A percentile compares a stretch with the other conserved stretches of the same genome.
Evolutionary conservation across 495 filamentous ascomycete genomes (phyloP).

Genomic region (Acidiella bohemica): DNA sequence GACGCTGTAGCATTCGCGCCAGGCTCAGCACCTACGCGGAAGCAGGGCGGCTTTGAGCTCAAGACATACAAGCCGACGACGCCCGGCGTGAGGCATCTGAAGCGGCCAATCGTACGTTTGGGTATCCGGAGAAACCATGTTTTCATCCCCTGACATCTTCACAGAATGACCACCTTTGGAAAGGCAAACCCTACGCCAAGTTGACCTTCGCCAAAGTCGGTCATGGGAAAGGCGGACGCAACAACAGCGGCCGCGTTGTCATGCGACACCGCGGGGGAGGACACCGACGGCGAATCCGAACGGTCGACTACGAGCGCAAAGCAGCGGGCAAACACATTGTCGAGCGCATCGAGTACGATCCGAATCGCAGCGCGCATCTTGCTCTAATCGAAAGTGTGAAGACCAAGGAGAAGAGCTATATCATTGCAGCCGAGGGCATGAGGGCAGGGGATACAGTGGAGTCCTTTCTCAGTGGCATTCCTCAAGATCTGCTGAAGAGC

Average conservation of each 20-base stretch:
- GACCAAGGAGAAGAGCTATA: conserved; percentile 63
- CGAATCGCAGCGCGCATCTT: conserved; percentile 84
- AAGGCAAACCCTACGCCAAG: conserved; percentile 67
- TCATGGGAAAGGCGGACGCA: conserved; percentile 81
- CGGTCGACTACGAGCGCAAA: conserved; percentile 69
- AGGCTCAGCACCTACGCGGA: conserved; percentile 19
- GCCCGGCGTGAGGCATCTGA: conserved; percentile 83
- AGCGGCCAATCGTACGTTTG: conserved; percentile 71
- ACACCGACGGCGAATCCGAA: conserved; percentile 78
- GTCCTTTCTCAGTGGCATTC: conserved; percentile 81
- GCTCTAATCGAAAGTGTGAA: conserved; percentile 64
- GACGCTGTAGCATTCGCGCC: conserved; percentile 24
- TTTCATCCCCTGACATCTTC: too few species aligned
- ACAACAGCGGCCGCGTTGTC: conserved; percentile 70
- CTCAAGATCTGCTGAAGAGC: conserved; percentile 63
- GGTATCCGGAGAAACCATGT: too few species aligned
- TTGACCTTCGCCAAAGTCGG: conserved; percentile 86
- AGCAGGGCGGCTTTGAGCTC: conserved; percentile 37
- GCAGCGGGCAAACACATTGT: conserved; percentile 68
- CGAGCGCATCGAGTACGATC: conserved; percentile 91
- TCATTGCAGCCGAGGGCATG: conserved; percentile 85
- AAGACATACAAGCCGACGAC: conserved; percentile 90
- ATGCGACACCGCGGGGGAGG: conserved; percentile 86
- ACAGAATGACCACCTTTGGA: conserved; percentile 97
- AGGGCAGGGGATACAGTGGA: conserved; percentile 80